Evolutionary conservation across 2,329 filamentous ascomycete species (phyloP), one percentile per base, ranked within the genome.

Genomic region (Lasiodiplodia gonubiensis): DNA sequence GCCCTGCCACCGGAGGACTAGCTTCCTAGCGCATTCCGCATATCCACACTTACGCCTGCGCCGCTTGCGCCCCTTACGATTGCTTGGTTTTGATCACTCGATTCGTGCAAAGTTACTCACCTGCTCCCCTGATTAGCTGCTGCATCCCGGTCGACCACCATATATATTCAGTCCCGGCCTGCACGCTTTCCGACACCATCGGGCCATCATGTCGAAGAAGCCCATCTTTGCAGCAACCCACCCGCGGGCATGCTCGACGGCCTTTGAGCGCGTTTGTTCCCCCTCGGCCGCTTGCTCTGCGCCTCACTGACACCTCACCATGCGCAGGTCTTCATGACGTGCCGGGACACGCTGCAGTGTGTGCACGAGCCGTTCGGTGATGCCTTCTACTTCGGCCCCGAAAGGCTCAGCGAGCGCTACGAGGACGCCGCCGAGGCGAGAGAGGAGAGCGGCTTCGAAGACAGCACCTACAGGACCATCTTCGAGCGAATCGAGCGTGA

Each of bases 361-460:
- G 85, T 95, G 73, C 95, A 98, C 79, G 95, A 99, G 82, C 95
- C 95, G 5, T 98, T 98, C 80, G 94, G 94, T 65, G 95, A 98
- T 81, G 92, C 94, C 69, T 98, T 94, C 78, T 98, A 98, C 83
- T 98, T 91, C 76, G 94, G 95, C 64, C 94, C 94, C 7, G 95
- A 99, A 82, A 87, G 92, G 72, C 85, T 98, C 72, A 90, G 91
- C 74, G 83, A 87, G 64, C 88, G 95, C 74, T 99, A 92, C 77
- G 89, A 90, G 75, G 78, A 90, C 53, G 92, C 97, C 71, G 84
- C 86, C 73, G 76, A 83, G 69, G 79, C 78, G 55, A 78, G 83
- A 68, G 70, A 77, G 53, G 76, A 86, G 73, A 91, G 88, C 71
- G 91, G 91, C 65, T 92, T 92, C 74, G 80, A 84, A 52, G 78